Base-by-base conservation (phyloP, 768 basidiomycete species). In the Lentinus tigrinus region DNA sequence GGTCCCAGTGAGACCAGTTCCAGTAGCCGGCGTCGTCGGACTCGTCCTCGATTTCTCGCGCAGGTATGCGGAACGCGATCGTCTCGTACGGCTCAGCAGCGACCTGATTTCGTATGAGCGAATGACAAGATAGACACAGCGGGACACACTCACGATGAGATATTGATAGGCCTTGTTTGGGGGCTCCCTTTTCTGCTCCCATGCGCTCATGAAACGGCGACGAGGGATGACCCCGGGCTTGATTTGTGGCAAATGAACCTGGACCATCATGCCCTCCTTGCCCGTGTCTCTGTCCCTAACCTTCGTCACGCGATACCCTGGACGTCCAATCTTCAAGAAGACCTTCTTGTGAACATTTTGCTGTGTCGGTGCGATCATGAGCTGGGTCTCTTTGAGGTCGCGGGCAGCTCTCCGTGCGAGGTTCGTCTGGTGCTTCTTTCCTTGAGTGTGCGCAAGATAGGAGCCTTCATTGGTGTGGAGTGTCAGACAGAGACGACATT, bases 61-160 rank as follows among this genome's bases (percentile, higher is more conserved):
- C 91, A 46, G 96, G 97, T 68, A 99, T 94, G 17, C 95, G 92
- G 80, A 98, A 98, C n/a, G 95, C 93, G 65, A 99, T 94, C 3
- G 95, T 98, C 75, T 99, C 97, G 70, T 98, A 99, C 5, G 96
- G 95, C 67, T 98, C 97, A n/a, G 97, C 95, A 17, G 96, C 97
- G 59, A 98, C 93, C 96, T 98, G 56, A 1, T 60, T 63, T 54
- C n/a, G 28, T 2, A 40, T 79, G 71, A 63, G 77, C 73, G 16
- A 14, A 13, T 56, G 26, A 38, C 21, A 13, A 24, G n/a, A 49
- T 31, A 42, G 31, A 27, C 13, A 31, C 40, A 44, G 31, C 7
- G 31, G 11, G 11, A 23, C 51, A 19, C 16, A 84, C 95, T 67
- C 67, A 98, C 96, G 59, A 98, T 92, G 67, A 98, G 84, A 74